A percentile compares a stretch with the other conserved stretches of the same genome.
Conservation (phyloP, 495 filamentous ascomycete genomes). For the Neurospora sp. region DNA sequence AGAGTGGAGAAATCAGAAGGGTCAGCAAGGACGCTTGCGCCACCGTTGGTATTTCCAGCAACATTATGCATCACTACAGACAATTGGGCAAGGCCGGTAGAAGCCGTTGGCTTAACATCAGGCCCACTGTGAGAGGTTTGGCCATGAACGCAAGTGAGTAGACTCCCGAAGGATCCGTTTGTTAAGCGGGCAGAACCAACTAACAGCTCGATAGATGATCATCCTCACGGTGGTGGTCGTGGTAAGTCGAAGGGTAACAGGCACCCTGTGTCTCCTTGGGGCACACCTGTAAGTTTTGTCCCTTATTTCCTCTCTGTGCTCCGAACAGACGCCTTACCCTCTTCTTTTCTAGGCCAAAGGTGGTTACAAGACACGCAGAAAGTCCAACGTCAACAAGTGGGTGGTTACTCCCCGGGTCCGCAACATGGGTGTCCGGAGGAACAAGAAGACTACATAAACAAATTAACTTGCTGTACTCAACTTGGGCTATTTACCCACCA, state of each 20-base stretch:
- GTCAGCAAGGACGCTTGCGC: slow-evolving; percentile 87
- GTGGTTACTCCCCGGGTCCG: slow-evolving; percentile 64
- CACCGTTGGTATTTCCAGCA: slow-evolving; percentile 87
- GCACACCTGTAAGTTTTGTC: slow-evolving; percentile 64
- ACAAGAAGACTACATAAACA: slow-evolving; percentile 32
- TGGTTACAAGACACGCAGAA: slow-evolving; percentile 86
- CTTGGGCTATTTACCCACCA: slow-evolving; percentile 10
- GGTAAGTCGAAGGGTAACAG: slow-evolving; percentile 98
- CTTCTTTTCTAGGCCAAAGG: slow-evolving; percentile 62
- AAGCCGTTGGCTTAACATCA: slow-evolving; percentile 81
- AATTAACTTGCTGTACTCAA: slow-evolving; percentile 1
- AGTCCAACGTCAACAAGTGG: slow-evolving; percentile 66
- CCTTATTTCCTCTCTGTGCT: background rate
- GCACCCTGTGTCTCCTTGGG: slow-evolving; percentile 91
- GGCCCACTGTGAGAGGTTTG: slow-evolving; percentile 89
- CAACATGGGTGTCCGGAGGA: slow-evolving; percentile 63
- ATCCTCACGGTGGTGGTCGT: slow-evolving; percentile 96
- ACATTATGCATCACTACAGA: slow-evolving; percentile 77
- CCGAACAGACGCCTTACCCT: slow-evolving; percentile 21
- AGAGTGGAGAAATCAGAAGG: slow-evolving; percentile 83
- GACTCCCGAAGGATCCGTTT: background rate
- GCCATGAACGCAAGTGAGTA: slow-evolving; percentile 87
- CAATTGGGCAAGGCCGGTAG: slow-evolving; percentile 93
- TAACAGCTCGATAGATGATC: slow-evolving; percentile 50
- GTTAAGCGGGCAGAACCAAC: slow-evolving; percentile 4